phyloP scores from a whole-genome alignment of 2,329 filamentous ascomycete species.

The Aotearoamyces nothofagi region DNA sequence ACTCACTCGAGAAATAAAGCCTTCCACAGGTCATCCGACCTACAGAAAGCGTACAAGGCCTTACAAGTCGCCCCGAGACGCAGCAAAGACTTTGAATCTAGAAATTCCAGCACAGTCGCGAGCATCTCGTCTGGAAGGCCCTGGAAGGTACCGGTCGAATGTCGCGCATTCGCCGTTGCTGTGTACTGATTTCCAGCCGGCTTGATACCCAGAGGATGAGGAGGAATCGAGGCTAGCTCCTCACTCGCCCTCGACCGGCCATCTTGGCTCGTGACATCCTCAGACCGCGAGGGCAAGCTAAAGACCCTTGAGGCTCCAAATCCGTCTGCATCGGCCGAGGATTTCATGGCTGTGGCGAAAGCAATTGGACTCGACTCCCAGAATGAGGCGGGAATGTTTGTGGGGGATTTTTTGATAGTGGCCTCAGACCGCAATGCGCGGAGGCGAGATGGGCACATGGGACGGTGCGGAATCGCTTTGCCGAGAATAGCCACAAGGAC shows the following conservation, averaged over 20 bases:
- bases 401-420: no score
- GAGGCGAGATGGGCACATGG: no score
- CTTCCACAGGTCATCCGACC: constrained; percentile 83
- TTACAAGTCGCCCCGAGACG: constrained; percentile 65
- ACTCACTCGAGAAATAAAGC: constrained; percentile 72
- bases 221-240: constrained; percentile 50
- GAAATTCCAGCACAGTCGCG: constrained; percentile 56
- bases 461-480: no score
- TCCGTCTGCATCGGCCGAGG: no score
- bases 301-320: no score
- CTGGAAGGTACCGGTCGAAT: constrained; percentile 48
- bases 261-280: no score
- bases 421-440: constrained; percentile 8
- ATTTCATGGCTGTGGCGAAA: no score
- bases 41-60: constrained; percentile 72
- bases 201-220: constrained; percentile 72
- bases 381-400: no score
- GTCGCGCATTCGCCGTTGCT: constrained; percentile 48
- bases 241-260: no score
- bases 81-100: constrained; percentile 48
- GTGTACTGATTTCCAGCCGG: constrained; percentile 74
- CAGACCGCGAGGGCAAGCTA: no score
- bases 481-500: no score
- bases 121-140: constrained; percentile 70
- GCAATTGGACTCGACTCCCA: no score